Evolutionary conservation across 495 filamentous ascomycete genomes (phyloP).

Genomic region (Neurospora sp.): DNA sequence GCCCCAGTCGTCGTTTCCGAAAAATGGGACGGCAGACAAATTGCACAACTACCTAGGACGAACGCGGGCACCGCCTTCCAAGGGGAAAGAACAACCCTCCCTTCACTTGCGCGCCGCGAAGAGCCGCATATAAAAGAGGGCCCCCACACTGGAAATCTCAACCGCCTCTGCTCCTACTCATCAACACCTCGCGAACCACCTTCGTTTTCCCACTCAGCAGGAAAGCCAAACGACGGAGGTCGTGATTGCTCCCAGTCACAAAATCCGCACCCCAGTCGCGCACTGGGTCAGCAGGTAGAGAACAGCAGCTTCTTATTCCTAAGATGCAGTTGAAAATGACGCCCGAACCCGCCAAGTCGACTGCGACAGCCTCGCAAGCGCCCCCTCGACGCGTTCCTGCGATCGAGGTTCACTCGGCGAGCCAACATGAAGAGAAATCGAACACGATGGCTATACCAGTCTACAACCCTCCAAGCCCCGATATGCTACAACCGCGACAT

Average conservation of each 20-base stretch:
- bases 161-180: background rate
- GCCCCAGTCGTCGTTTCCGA: background rate
- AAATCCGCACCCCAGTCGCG: background rate
- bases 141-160: background rate
- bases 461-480: background rate
- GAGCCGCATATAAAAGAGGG: background rate
- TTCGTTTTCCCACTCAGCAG: background rate
- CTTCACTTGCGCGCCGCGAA: background rate
- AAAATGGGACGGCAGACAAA: background rate
- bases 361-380: background rate
- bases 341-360: background rate
- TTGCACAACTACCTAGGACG: background rate
- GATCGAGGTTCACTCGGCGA: background rate
- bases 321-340: background rate
- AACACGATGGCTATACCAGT: background rate
- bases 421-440: background rate
- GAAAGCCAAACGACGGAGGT: background rate
- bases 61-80: background rate
- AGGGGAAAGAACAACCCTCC: background rate
- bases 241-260: background rate
- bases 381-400: background rate
- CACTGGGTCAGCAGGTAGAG: background rate
- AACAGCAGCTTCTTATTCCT: background rate
- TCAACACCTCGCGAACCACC: background rate
- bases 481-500: background rate